Conservation (phyloP, 352 stramenopile species). For the Thraustotheca clavata region DNA sequence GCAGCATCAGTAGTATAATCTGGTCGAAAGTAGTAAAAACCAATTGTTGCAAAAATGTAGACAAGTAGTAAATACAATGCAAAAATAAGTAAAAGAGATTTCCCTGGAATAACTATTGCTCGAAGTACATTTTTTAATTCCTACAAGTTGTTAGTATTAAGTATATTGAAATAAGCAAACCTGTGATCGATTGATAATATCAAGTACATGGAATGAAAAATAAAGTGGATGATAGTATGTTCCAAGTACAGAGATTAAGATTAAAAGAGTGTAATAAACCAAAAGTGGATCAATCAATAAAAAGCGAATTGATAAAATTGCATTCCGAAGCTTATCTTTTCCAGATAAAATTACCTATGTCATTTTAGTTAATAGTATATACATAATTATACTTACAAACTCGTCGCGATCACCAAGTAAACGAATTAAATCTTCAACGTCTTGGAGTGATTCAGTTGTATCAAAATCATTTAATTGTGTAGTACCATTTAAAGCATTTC, state of each 20-base stretch:
- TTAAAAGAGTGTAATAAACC: neutral
- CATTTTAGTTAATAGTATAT: neutral
- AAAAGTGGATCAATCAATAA: neutral
- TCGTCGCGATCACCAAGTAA: slow-evolving; percentile 25
- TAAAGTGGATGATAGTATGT: slow-evolving; percentile 49
- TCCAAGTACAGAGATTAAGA: neutral
- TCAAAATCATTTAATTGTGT: slow-evolving; percentile 23
- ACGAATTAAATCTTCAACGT: slow-evolving; percentile 52
- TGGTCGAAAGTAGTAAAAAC: slow-evolving; percentile 64
- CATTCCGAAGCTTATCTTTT: neutral
- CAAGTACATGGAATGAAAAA: slow-evolving; percentile 69
- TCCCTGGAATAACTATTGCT: slow-evolving; percentile 45
- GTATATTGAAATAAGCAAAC: neutral
- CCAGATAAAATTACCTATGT: neutral
- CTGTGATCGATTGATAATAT: slow-evolving; percentile 64
- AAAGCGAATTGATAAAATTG: neutral
- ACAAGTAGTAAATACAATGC: slow-evolving; percentile 29
- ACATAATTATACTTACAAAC: neutral
- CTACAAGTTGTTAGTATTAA: slow-evolving; percentile 14
- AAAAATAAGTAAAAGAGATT: slow-evolving; percentile 52
- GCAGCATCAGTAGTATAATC: slow-evolving; percentile 28
- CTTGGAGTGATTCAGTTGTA: slow-evolving; percentile 46
- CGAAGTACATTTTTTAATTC: slow-evolving; percentile 61
- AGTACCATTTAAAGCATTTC: neutral
- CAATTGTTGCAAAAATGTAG: slow-evolving; percentile 64